Conservation (phyloP, 2,329 filamentous ascomycete genomes). For the Curvularia sp. region DNA sequence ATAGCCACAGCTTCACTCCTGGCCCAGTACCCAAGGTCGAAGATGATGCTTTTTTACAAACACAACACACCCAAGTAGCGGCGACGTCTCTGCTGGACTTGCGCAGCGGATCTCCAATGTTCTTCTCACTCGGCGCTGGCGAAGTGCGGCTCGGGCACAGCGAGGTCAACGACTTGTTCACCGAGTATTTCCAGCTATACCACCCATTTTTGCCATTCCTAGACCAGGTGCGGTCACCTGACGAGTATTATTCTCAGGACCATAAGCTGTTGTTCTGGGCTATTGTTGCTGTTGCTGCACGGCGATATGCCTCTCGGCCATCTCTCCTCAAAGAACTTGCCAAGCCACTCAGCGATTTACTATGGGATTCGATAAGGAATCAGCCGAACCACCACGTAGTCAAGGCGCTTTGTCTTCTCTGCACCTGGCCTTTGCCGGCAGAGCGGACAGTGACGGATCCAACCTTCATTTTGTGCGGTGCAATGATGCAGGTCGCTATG, state of each 20-base stretch:
- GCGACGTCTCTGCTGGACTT: slow-evolving; percentile 52
- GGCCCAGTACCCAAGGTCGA: slow-evolving; percentile 36
- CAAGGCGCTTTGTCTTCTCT: slow-evolving; percentile 80
- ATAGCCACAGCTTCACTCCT: slow-evolving; percentile 34
- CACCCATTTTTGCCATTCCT: slow-evolving; percentile 81
- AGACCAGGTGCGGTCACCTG: slow-evolving; percentile 69
- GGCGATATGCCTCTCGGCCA: slow-evolving; percentile 70
- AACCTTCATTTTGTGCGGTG: slow-evolving; percentile 80
- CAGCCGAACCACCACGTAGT: slow-evolving; percentile 81
- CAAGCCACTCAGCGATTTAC: slow-evolving; percentile 69
- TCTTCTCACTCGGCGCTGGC: slow-evolving; percentile 65
- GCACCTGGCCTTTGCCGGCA: slow-evolving; percentile 83
- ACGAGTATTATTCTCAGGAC: slow-evolving; percentile 76
- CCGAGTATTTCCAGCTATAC: slow-evolving; percentile 77
- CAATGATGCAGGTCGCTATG: slow-evolving; percentile 88
- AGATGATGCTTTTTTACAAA: slow-evolving; percentile 47
- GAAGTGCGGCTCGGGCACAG: slow-evolving; percentile 54
- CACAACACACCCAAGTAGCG: slow-evolving; percentile 49
- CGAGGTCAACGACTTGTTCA: slow-evolving; percentile 66
- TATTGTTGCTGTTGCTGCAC: slow-evolving; percentile 76
- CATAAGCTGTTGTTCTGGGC: slow-evolving; percentile 87
- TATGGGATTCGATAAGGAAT: slow-evolving; percentile 81
- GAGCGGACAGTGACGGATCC: slow-evolving; percentile 81
- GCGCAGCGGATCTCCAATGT: slow-evolving; percentile 60
- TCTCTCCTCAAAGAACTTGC: slow-evolving; percentile 72